Evolutionary conservation across 1,284 basidiomycete genomes (phyloP).

Genomic region (Fomitopsis pinicola): DNA sequence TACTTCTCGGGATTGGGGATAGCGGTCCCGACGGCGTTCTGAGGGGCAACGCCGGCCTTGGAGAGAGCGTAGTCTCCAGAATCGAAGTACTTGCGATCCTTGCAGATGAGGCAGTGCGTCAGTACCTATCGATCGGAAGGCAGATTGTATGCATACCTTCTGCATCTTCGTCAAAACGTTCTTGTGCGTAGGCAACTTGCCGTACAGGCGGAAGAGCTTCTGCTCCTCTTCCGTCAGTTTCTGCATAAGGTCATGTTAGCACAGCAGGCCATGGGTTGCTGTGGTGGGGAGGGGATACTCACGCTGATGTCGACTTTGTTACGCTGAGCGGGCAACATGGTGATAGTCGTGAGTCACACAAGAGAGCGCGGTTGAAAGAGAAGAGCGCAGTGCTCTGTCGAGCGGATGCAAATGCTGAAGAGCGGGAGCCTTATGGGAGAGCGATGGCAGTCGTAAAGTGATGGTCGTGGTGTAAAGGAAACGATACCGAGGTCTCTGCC

Average conservation of each 20-base stretch:
- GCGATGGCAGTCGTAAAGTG: slow-evolving; percentile 12
- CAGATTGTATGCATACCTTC: slow-evolving; percentile 54
- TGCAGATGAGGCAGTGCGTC: slow-evolving; percentile 7
- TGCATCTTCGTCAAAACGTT: slow-evolving; percentile 92
- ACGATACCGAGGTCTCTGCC: slow-evolving; percentile 4
- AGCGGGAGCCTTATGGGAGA: slow-evolving; percentile 12
- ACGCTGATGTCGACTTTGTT: slow-evolving; percentile 93
- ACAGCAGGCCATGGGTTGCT: not conserved
- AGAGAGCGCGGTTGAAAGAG: slow-evolving; percentile 13
- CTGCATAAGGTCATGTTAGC: slow-evolving; percentile 36
- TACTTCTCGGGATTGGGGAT: slow-evolving; percentile 95
- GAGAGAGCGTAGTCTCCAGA: slow-evolving; percentile 96
- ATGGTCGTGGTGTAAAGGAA: slow-evolving; percentile 12
- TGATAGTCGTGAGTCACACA: slow-evolving; percentile 20
- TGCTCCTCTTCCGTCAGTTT: slow-evolving; percentile 89
- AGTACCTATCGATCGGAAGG: not conserved
- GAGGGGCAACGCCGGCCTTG: slow-evolving; percentile 88
- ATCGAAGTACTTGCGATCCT: slow-evolving; percentile 98
- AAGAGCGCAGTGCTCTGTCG: slow-evolving; percentile 23
- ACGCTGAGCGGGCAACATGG: slow-evolving; percentile 78
- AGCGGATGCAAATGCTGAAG: slow-evolving; percentile 10
- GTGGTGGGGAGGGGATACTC: slow-evolving; percentile 26
- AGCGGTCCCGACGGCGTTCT: slow-evolving; percentile 86
- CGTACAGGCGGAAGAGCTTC: slow-evolving; percentile 92
- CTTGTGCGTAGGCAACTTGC: slow-evolving; percentile 91